Evolutionary conservation across 768 basidiomycete species (phyloP).

Genomic region (Neoboletus brunneissimus): DNA sequence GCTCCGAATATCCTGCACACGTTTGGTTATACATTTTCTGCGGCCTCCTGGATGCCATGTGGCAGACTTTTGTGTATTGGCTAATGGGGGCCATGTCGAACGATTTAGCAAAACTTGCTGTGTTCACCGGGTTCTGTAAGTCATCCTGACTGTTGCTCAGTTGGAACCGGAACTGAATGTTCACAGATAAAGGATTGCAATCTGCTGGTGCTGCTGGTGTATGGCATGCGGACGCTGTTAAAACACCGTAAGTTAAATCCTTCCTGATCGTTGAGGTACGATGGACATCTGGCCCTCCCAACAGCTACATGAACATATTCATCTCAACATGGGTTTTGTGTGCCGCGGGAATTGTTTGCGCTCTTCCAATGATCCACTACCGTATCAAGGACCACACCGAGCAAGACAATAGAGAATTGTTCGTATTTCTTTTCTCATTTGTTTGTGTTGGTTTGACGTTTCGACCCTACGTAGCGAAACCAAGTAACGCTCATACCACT

Average conservation of each 20-base stretch:
- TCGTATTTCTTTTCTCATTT: conserved; percentile 3
- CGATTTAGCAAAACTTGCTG: conserved; percentile 73
- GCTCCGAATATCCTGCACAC: conserved; percentile 50
- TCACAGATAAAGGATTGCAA: conserved; percentile 67
- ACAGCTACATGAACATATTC: conserved; percentile 65
- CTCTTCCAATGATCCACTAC: conserved; percentile 71
- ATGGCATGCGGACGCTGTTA: conserved; percentile 68
- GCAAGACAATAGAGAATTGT: conserved; percentile 52
- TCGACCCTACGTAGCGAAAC: conserved; percentile 11
- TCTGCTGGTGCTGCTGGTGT: conserved; percentile 72
- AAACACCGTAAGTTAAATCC: conserved; percentile 50
- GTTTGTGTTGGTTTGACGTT: neutral
- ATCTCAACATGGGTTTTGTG: conserved; percentile 73
- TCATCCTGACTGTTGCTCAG: conserved; percentile 9
- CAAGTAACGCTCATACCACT: neutral
- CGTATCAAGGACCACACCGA: conserved; percentile 64
- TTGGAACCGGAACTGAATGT: conserved; percentile 1
- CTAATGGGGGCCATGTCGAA: conserved; percentile 86
- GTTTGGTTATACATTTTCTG: conserved; percentile 68
- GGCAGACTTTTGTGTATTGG: conserved; percentile 84
- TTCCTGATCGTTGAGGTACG: neutral
- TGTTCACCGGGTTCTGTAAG: conserved; percentile 81
- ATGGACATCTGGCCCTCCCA: neutral
- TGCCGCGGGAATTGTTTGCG: conserved; percentile 58
- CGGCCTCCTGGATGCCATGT: conserved; percentile 77